Base-by-base conservation (phyloP, 805 yeast genomes). In the Cyberlindnera galapagoensis region DNA sequence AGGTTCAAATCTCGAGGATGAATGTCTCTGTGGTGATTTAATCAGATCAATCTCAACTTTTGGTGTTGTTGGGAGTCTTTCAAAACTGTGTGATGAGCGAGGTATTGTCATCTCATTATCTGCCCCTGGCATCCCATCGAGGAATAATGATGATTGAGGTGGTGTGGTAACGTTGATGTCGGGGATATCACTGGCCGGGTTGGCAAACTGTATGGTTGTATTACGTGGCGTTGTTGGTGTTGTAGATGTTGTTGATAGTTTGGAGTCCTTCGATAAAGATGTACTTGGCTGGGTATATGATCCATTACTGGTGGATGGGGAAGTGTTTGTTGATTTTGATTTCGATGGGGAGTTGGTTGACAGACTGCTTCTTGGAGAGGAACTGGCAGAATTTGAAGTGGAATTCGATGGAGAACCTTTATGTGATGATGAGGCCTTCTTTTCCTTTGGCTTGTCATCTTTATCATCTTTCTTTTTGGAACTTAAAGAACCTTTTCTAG, bases 1-100 rank as follows among this genome's bases (percentile, higher is more conserved):
- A 8, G 94, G 84, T 57, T 88, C 97, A 46, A 92, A 86, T 45
- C 96, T 70, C 21, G 95, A 84, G 18, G 94, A 83, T 31, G 90
- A 81, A 56, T 90, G 97, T 53, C 97, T 76, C 52, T 83, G 86
- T 15, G 97, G 96, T 3, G 82, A 71, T 54, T 77, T 71, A 32
- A 88, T 80, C 46, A 88, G 69, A 50, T 88, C 97, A 36, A 88
- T 69, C 18, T 40, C 44, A 22, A 35, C 33, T 39, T 72, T 67
- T 44, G 81, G 66, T 21, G 81, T 80, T 3, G 80, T 65, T 7
- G 76, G 71, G 35, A 75, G 59, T 47, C 72, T 65, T 50, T 68
- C 84, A 51, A 69, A 67, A 20, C 73, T 71, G 46, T 67, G 74
- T 22, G 76, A 63, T 8, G 69, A 58, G 28, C 63, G 56, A 36